Percentiles rank a stretch among this genome's conserved stretches.
These are phyloP conservation scores for Sisymbrium altissimum DNA, from an alignment of 345 rosid species.

Conservation along the genomic window DNA sequence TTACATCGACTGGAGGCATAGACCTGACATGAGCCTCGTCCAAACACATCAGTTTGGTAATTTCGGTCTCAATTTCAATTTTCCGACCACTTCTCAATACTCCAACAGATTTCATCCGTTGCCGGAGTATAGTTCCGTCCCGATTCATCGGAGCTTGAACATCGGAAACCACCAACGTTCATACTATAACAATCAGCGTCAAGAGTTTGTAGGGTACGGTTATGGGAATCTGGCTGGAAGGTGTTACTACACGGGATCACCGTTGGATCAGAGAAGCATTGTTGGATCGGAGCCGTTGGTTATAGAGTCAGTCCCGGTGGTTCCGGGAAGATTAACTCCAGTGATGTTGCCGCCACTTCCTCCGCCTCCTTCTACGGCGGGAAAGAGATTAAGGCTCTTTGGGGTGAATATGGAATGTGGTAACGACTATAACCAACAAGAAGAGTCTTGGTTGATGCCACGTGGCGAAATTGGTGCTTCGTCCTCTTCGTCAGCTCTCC, in stretches of 20 bases:
- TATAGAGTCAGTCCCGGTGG: slow-evolving; percentile 61
- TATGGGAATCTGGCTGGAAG: slow-evolving; percentile 39
- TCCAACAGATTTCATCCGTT: slow-evolving; percentile 51
- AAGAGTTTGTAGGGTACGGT: slow-evolving; percentile 35
- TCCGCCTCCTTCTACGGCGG: slow-evolving; percentile 41
- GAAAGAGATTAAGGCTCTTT: slow-evolving; percentile 76
- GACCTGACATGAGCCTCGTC: slow-evolving; percentile 43
- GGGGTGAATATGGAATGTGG: slow-evolving; percentile 94
- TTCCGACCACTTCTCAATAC: slow-evolving; percentile 38
- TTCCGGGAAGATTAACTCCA: slow-evolving; percentile 29
- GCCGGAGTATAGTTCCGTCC: slow-evolving; percentile 20
- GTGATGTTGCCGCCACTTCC: slow-evolving; percentile 26
- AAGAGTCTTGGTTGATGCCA: slow-evolving; percentile 20
- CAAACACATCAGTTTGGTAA: slow-evolving; percentile 29
- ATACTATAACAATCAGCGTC: slow-evolving; percentile 31
- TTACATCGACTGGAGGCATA: slow-evolving; percentile 68
- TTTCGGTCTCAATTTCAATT: slow-evolving; percentile 33
- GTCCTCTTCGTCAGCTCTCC: slow-evolving; percentile 28
- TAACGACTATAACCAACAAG: slow-evolving; percentile 21
- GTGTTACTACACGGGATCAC: slow-evolving; percentile 45
- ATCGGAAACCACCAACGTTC: slow-evolving; percentile 33
- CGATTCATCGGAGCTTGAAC: slow-evolving; percentile 27
- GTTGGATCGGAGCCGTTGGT: slow-evolving; percentile 42
- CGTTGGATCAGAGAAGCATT: slow-evolving; percentile 36
- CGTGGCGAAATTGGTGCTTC: slow-evolving; percentile 35